phyloP scores from a whole-genome alignment of 495 filamentous ascomycete genomes.

The Penicillium angulare region DNA sequence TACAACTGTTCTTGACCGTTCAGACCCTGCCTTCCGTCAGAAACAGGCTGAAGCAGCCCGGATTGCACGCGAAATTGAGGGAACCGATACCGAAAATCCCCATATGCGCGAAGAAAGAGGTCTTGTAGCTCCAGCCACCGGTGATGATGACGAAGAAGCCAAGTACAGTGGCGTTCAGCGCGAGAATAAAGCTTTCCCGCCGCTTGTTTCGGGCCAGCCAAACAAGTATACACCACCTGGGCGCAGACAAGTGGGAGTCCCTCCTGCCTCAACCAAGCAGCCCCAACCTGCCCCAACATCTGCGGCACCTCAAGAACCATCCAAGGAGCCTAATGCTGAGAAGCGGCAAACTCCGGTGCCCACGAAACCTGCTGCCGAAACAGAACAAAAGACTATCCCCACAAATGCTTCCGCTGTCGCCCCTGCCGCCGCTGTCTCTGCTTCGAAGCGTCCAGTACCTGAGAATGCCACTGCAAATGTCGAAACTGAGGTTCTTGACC shows the following conservation, averaged over 20 bases:
- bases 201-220: conserved; percentile 57
- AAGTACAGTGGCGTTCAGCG: conserved; percentile 94
- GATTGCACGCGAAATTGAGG: conserved; percentile 89
- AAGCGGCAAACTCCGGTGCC: conserved; percentile 24
- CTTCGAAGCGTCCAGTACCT: conserved; percentile 24
- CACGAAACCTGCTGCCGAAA: conserved; percentile 25
- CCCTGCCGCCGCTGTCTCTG: background rate
- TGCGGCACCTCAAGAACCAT: conserved; percentile 19
- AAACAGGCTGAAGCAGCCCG: conserved; percentile 73
- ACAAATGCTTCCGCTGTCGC: conserved; percentile 23
- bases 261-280: conserved; percentile 62
- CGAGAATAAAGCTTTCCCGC: conserved; percentile 63
- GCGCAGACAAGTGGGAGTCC: conserved; percentile 70
- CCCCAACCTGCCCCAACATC: conserved; percentile 11
- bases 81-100: conserved; percentile 60
- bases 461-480: conserved; percentile 74
- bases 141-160: conserved; percentile 84
- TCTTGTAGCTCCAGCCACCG: conserved; percentile 61
- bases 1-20: conserved; percentile 84
- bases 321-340: conserved; percentile 31
- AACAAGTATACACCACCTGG: conserved; percentile 92
- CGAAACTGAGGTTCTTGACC: conserved; percentile 71
- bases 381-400: conserved; percentile 36
- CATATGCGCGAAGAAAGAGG: conserved; percentile 90
- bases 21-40: conserved; percentile 74